Percentiles rank a stretch among this genome's conserved stretches.
Conservation (phyloP, 2,329 filamentous ascomycete species). For the Aspergillus ibericus region DNA sequence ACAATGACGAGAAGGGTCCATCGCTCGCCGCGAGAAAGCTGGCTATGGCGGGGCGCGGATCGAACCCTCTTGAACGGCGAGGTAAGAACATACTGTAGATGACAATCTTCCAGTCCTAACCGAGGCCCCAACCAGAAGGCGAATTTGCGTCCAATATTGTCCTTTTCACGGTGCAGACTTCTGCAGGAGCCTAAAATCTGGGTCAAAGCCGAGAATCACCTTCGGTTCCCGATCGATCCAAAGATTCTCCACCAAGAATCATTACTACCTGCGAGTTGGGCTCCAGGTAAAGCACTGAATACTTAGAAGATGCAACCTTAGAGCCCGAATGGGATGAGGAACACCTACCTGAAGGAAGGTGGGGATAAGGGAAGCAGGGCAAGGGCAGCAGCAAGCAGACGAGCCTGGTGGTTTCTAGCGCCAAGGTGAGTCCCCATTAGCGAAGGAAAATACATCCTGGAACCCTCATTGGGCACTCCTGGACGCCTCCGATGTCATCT, state of each 20-base stretch:
- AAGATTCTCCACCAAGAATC: background rate
- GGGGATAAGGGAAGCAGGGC: background rate
- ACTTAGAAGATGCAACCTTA: background rate
- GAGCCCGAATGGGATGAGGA: background rate
- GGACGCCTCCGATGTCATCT: background rate
- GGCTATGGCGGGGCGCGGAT: background rate
- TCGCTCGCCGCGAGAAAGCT: background rate
- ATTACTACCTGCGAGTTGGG: background rate
- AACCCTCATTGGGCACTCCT: slow-evolving; percentile 22
- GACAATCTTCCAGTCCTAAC: background rate
- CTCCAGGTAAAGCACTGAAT: background rate
- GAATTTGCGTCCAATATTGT: background rate
- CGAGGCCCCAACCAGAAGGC: background rate
- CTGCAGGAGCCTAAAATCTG: background rate
- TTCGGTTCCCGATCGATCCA: background rate
- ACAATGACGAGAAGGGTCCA: background rate
- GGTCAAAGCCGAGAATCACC: background rate
- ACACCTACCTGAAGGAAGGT: background rate
- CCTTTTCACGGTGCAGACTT: background rate
- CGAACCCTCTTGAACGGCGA: background rate
- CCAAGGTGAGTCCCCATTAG: slow-evolving; percentile 20
- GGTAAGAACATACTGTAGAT: background rate
- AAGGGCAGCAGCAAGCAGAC: slow-evolving; percentile 14
- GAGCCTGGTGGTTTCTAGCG: slow-evolving; percentile 9
- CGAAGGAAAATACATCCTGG: slow-evolving; percentile 25